Evolutionary conservation across 352 stramenopile genomes (phyloP).

Genomic region (Thalassiosira mediterranea): DNA sequence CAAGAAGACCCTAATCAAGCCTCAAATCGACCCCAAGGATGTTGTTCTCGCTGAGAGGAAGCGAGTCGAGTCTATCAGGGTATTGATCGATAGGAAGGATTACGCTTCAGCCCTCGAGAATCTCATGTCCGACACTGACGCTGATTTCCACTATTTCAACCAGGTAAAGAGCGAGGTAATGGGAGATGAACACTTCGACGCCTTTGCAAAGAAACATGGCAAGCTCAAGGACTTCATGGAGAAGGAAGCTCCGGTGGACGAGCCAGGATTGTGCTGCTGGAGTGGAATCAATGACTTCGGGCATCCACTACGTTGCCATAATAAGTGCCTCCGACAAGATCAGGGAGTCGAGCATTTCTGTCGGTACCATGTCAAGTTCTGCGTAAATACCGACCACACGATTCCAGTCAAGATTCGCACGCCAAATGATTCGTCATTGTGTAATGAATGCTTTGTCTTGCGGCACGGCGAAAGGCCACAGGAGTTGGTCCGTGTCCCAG

Average conservation of each 20-base stretch:
- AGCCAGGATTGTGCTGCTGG: slow-evolving; percentile 31
- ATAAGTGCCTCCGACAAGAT: slow-evolving; percentile 25
- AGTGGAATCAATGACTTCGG: slow-evolving; percentile 15
- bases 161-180: slow-evolving; percentile 24
- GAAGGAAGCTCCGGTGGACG: not conserved
- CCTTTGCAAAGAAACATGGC: slow-evolving; percentile 29
- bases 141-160: slow-evolving; percentile 52
- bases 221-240: slow-evolving; percentile 30
- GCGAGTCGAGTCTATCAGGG: slow-evolving; percentile 33
- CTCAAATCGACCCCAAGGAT: not conserved
- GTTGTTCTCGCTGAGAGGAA: slow-evolving; percentile 13
- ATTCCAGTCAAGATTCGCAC: slow-evolving; percentile 36
- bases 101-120: slow-evolving; percentile 25
- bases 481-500: slow-evolving; percentile 29
- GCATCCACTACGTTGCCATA: slow-evolving; percentile 30
- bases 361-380: slow-evolving; percentile 48
- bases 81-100: slow-evolving; percentile 28
- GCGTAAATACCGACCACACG: slow-evolving; percentile 28
- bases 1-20: not conserved
- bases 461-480: slow-evolving; percentile 10
- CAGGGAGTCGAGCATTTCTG: slow-evolving; percentile 30
- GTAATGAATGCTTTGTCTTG: slow-evolving; percentile 48
- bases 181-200: slow-evolving; percentile 16
- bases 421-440: slow-evolving; percentile 36
- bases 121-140: slow-evolving; percentile 35